Percentiles rank a stretch among this genome's conserved stretches.
phyloP scores from a whole-genome alignment of 2,329 filamentous ascomycete species.

The Aspergillus unguis region DNA sequence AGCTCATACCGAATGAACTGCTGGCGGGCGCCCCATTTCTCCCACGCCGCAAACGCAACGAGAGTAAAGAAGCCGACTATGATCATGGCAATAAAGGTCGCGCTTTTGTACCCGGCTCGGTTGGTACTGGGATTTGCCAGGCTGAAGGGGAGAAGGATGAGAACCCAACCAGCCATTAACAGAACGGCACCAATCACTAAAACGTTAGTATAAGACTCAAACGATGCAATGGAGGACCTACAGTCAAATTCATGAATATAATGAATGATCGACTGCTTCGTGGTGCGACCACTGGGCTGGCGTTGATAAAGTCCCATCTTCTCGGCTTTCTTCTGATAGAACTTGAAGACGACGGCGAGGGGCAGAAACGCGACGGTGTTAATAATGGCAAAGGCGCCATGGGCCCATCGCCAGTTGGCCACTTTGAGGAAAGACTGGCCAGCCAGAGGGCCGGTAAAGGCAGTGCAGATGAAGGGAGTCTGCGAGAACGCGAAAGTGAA shows the following conservation, averaged over 20 bases:
- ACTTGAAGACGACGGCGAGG: conserved; percentile 53
- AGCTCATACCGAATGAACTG: conserved; percentile 55
- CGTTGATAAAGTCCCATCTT: conserved; percentile 52
- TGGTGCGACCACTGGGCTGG: conserved; percentile 45
- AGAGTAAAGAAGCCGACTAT: conserved; percentile 53
- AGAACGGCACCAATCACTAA: conserved; percentile 58
- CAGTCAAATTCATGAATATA: conserved; percentile 63
- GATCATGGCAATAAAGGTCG: conserved; percentile 50
- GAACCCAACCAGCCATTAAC: conserved; percentile 57
- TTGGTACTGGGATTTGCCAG: conserved; percentile 41
- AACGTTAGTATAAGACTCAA: conserved; percentile 1
- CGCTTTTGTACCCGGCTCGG: conserved; percentile 42
- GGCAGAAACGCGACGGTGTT: conserved; percentile 56
- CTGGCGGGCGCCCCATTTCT: conserved; percentile 51
- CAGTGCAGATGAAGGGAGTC: conserved; percentile 63
- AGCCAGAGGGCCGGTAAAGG: conserved; percentile 53
- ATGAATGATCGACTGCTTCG: conserved; percentile 47
- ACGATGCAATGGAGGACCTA: conserved; percentile 46
- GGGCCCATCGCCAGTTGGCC: conserved; percentile 61
- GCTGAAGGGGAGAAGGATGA: conserved; percentile 66
- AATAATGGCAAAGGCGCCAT: conserved; percentile 60
- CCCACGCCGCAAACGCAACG: conserved; percentile 54
- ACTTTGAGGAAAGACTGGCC: conserved; percentile 49
- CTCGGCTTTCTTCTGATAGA: conserved; percentile 58
- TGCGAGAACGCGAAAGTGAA: conserved; percentile 59